phyloP scores from a whole-genome alignment of 768 basidiomycete species.

The Collybia mongolica region DNA sequence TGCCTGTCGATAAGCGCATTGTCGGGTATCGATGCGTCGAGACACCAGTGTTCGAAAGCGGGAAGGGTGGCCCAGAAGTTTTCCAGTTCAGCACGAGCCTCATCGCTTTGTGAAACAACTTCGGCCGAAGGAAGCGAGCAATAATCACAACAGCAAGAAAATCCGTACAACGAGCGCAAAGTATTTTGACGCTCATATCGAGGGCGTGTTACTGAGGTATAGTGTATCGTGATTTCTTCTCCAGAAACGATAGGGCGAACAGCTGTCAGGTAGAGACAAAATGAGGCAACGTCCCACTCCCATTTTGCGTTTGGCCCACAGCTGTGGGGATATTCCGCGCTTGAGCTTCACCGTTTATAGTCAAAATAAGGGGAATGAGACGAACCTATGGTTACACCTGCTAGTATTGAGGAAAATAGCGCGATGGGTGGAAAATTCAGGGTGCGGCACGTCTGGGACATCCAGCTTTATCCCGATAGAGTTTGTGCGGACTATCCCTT shows the following conservation, averaged over 20 bases:
- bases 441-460: slow-evolving; percentile 18
- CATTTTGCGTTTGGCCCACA: slow-evolving; percentile 39
- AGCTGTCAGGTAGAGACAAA: slow-evolving; percentile 30
- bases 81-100: slow-evolving; percentile 23
- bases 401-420: slow-evolving; percentile 35
- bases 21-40: slow-evolving; percentile 21
- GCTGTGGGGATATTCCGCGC: slow-evolving; percentile 13
- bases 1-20: slow-evolving; percentile 32
- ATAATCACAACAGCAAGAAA: slow-evolving; percentile 29
- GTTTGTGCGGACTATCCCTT: slow-evolving; percentile 29
- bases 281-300: slow-evolving; percentile 31
- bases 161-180: slow-evolving; percentile 25
- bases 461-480: slow-evolving; percentile 29
- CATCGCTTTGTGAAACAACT: slow-evolving; percentile 23
- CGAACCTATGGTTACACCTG: slow-evolving; percentile 41
- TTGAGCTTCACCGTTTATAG: background rate
- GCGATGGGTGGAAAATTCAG: slow-evolving; percentile 28
- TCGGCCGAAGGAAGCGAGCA: slow-evolving; percentile 18
- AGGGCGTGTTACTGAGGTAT: slow-evolving; percentile 23
- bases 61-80: slow-evolving; percentile 24
- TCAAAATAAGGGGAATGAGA: background rate
- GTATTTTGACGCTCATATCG: slow-evolving; percentile 17
- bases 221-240: slow-evolving; percentile 38
- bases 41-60: slow-evolving; percentile 33
- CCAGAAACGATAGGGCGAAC: slow-evolving; percentile 30